Conservation (phyloP, 176 grass and related monocot genomes). For the Bothriochloa decipiens region DNA sequence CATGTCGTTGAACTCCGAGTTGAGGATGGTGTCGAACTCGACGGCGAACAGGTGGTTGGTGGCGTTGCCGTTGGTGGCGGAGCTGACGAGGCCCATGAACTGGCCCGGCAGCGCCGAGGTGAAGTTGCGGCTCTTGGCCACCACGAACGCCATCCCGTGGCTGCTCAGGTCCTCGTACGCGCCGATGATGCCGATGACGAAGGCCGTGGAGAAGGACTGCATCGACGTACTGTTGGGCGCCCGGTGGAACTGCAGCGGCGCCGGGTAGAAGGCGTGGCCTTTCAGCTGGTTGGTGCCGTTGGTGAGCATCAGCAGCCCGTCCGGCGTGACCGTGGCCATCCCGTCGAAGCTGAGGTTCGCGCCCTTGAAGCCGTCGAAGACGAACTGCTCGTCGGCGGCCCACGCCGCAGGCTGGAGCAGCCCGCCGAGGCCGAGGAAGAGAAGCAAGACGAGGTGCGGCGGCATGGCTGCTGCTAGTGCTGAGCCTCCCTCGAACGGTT, state of each 20-base stretch:
- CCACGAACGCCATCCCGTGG: conserved; percentile 77
- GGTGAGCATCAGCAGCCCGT: conserved; percentile 59
- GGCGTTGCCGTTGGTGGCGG: conserved; percentile 62
- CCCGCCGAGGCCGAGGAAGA: conserved; percentile 17
- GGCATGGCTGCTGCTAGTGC: neutral
- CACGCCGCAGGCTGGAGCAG: neutral
- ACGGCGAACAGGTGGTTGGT: conserved; percentile 80
- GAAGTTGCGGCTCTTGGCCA: conserved; percentile 58
- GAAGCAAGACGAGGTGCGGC: neutral
- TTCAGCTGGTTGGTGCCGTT: conserved; percentile 70
- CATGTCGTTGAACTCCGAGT: conserved; percentile 80
- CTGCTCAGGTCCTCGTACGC: conserved; percentile 62
- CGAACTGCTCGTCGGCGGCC: conserved; percentile 55
- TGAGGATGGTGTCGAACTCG: conserved; percentile 87
- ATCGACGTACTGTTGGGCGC: conserved; percentile 52
- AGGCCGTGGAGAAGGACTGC: conserved; percentile 75
- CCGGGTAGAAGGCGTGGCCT: conserved; percentile 71
- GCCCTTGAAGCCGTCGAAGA: conserved; percentile 64
- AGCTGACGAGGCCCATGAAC: conserved; percentile 69
- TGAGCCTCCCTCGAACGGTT: too few relatives aligned
- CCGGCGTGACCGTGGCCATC: conserved; percentile 50
- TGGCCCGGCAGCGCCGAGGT: conserved; percentile 58
- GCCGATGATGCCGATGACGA: conserved; percentile 78
- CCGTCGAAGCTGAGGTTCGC: conserved; percentile 67
- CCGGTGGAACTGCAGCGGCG: conserved; percentile 48